Evolutionary conservation across 192 early-diverging fungal species (phyloP).

Genomic region (Lobosporangium transversale): DNA sequence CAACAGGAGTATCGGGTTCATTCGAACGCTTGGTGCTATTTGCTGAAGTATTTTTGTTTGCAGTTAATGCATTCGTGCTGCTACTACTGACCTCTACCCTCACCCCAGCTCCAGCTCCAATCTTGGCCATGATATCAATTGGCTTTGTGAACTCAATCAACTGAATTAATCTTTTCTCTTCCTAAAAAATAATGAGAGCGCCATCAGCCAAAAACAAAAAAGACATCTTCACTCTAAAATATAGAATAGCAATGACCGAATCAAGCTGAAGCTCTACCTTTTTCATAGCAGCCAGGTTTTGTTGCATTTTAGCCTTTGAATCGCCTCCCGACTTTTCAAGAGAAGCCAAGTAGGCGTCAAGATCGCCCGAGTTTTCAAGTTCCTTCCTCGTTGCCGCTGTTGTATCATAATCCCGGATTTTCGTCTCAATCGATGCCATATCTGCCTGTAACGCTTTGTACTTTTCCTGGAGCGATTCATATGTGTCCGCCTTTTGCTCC

Average conservation of each 20-base stretch:
- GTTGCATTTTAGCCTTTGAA: slow-evolving; percentile 52
- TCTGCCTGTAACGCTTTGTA: slow-evolving; percentile 48
- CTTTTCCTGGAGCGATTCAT: slow-evolving; percentile 68
- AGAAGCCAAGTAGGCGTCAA: slow-evolving; percentile 74
- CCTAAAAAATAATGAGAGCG: slow-evolving; percentile 23
- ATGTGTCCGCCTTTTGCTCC: slow-evolving; percentile 68
- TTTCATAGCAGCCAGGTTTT: slow-evolving; percentile 55
- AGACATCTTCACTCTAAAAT: too few relatives aligned
- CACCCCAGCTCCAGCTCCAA: slow-evolving; percentile 1
- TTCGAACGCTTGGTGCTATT: slow-evolving; percentile 2
- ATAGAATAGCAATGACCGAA: too few relatives aligned
- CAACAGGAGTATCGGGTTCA: neutral
- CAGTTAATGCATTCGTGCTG: neutral
- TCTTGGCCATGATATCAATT: slow-evolving; percentile 49
- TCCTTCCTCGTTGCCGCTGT: slow-evolving; percentile 9
- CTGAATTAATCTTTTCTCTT: slow-evolving; percentile 51
- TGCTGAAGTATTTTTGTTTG: neutral
- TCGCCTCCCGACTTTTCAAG: slow-evolving; percentile 57
- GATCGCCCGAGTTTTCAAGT: slow-evolving; percentile 60
- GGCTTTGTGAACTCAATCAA: slow-evolving; percentile 63
- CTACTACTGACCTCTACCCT: neutral
- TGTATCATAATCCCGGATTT: slow-evolving; percentile 44
- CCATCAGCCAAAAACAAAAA: neutral
- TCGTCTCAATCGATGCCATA: slow-evolving; percentile 36
- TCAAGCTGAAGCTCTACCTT: slow-evolving; percentile 53